Evolutionary conservation across 306 rosid species (phyloP), one percentile per base, ranked within the genome.

Genomic region (Coriaria nepalensis): DNA sequence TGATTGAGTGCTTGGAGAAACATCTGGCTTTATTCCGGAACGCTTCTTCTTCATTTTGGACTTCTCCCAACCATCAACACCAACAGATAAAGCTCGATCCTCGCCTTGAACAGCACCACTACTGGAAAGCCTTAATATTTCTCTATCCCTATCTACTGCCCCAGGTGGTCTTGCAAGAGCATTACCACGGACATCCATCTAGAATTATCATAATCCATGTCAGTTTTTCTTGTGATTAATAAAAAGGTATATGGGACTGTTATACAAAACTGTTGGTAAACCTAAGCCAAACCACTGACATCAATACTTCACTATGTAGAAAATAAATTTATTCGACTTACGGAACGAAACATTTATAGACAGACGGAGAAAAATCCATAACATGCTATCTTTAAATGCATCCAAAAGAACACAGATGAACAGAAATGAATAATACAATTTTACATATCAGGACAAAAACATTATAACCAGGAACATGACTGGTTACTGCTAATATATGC

Each of bases 31-130:
- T 74, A 90, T 90, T 59, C 75, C 88, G 40, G 97, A 90, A 40
- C 97, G 90, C 66, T 84, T 90, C 63, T 79, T 90, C 75, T 81
- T 90, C 95, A 90, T 81, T 75, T 85, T 90, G 57, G 85, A 68
- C 71, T 85, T 90, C 55, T 90, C 97, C 97, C 97, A 90, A 62
- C 97, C 87, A 67, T 84, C 97, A 51, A 73, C 93, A 37, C 83
- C 86, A 56, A 77, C 70, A 39, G 93, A 67, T 68, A 84, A 70
- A 63, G 67, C 65, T 42, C 95, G 82, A 52, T 81, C 98, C 60
- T 90, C 95, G 47, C 79, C 84, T 71, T 70, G 92, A 73, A 71
- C 73, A 6, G 76, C 69, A 60, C 92, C 68, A 54, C 74, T 71
- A 59, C 56, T 76, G 50, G 87, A 62, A 85, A 71, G 71, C 63